Evolutionary conservation across 2,329 filamentous ascomycete genomes (phyloP).

Genomic region (Chrysosphaeria jannelii): DNA sequence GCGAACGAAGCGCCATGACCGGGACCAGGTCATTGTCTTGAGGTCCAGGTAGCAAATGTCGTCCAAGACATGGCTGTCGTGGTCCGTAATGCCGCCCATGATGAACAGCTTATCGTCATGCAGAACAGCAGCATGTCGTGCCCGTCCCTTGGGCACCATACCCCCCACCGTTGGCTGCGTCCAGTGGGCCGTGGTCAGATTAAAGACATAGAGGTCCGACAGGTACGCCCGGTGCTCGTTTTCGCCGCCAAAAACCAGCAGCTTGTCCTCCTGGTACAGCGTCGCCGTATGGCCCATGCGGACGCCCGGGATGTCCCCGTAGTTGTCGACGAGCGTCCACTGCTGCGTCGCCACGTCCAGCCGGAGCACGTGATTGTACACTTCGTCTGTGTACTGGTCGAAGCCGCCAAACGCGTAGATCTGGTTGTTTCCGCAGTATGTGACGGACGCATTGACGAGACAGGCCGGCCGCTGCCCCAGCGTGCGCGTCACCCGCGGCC

Average conservation of each 20-base stretch:
- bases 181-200: conserved; percentile 84
- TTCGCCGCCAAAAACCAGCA: conserved; percentile 93
- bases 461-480: conserved; percentile 66
- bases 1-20: conserved; percentile 80
- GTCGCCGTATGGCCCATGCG: conserved; percentile 94
- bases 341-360: conserved; percentile 67
- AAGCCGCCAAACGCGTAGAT: conserved; percentile 98
- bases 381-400: conserved; percentile 94
- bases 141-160: conserved; percentile 61
- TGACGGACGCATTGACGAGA: conserved; percentile 91
- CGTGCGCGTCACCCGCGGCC: conserved; percentile 54
- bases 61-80: conserved; percentile 74
- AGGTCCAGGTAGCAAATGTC: conserved; percentile 92
- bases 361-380: conserved; percentile 89
- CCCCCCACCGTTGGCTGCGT: conserved; percentile 71
- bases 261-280: conserved; percentile 73
- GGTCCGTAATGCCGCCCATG: conserved; percentile 79
- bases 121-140: conserved; percentile 75
- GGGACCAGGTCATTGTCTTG: conserved; percentile 94
- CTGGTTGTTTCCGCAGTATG: conserved; percentile 91
- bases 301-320: conserved; percentile 88
- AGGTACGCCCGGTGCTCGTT: conserved; percentile 93
- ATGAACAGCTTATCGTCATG: conserved; percentile 94
- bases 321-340: conserved; percentile 94
- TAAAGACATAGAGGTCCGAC: conserved; percentile 85